These are phyloP conservation scores for Rhizopogon roseolus DNA, from an alignment of 768 basidiomycete species.

Conservation along the genomic window DNA sequence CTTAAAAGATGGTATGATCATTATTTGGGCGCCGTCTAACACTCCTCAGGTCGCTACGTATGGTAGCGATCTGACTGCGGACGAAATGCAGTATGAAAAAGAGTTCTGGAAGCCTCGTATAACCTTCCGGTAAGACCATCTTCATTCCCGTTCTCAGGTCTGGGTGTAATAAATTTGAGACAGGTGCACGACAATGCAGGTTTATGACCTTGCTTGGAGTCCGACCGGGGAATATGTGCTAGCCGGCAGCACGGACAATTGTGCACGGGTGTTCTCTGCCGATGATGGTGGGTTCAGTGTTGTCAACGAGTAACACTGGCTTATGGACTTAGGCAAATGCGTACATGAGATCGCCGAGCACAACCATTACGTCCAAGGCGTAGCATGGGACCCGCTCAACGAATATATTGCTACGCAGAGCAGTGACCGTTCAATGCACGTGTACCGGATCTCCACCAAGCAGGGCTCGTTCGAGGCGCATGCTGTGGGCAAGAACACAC, in stretches of 20 bases:
- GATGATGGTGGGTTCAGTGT: conserved; percentile 52
- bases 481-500: conserved; percentile 83
- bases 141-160: not conserved
- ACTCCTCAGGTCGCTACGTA: conserved; percentile 68
- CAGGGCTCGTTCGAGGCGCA: conserved; percentile 85
- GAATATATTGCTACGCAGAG: conserved; percentile 98
- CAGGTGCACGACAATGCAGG: conserved; percentile 92
- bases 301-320: not conserved
- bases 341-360: conserved; percentile 91
- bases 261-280: conserved; percentile 77
- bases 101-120: conserved; percentile 92
- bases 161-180: conserved; percentile 5
- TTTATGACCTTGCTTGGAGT: conserved; percentile 98
- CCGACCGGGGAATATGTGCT: conserved; percentile 92
- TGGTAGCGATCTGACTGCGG: conserved; percentile 75
- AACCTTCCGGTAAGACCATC: conserved; percentile 63
- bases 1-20: conserved; percentile 86
- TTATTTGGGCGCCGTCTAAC: conserved; percentile 87
- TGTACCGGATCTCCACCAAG: conserved; percentile 79
- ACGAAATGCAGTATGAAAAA: conserved; percentile 85
- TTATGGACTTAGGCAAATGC: conserved; percentile 59
- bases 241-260: conserved; percentile 96
- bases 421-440: conserved; percentile 93
- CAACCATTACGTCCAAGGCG: conserved; percentile 95
- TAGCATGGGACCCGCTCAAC: conserved; percentile 97